A percentile compares a stretch with the other conserved stretches of the same genome.
Evolutionary conservation across 192 early-diverging fungal species (phyloP).

Genomic region (Linnemannia schmuckeri): DNA sequence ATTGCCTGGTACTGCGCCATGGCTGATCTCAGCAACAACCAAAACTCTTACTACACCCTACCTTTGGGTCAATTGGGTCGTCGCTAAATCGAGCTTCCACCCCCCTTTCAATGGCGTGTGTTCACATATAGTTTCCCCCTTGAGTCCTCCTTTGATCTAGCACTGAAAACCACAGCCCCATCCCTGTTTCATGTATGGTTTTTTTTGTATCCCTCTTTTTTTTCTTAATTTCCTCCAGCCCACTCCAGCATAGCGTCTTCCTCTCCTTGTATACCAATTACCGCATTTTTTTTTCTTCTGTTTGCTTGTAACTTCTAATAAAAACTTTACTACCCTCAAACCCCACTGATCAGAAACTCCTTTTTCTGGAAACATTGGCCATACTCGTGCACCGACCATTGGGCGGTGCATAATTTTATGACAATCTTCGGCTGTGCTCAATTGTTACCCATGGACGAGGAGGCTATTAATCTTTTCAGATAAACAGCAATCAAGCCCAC

Average conservation of each 20-base stretch:
- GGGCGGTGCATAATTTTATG: too few species aligned
- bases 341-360: neutral
- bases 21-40: conserved; percentile 62
- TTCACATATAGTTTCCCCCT: too few species aligned
- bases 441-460: too few species aligned
- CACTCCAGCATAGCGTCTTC: neutral
- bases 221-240: neutral
- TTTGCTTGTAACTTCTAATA: neutral
- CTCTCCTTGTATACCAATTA: conserved; percentile 6
- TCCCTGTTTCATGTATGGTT: neutral
- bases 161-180: neutral
- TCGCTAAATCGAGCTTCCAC: conserved; percentile 11
- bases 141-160: neutral
- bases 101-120: too few species aligned
- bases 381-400: too few species aligned
- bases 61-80: conserved; percentile 56
- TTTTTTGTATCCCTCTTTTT: neutral
- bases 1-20: conserved; percentile 68
- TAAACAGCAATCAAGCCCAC: too few species aligned
- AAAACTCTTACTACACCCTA: conserved; percentile 67
- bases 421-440: too few species aligned
- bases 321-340: neutral
- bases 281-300: neutral
- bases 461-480: too few species aligned
- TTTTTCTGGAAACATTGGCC: too few species aligned